Percentiles rank a stretch among this genome's conserved stretches.
Conservation (phyloP, 2,329 filamentous ascomycete species). For the Aspergillus intermedius region DNA sequence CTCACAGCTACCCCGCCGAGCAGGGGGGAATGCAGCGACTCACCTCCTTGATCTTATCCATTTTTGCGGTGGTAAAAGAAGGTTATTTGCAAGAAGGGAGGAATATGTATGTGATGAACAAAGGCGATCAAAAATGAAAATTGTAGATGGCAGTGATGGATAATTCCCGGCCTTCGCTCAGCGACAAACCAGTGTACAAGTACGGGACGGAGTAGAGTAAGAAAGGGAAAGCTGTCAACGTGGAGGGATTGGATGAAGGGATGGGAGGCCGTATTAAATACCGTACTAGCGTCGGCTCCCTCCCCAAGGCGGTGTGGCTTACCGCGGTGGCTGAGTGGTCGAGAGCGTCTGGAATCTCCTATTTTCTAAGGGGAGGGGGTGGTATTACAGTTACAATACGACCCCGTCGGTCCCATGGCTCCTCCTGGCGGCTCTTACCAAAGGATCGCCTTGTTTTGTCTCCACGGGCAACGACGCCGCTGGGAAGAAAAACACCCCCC, state of each 20-base stretch:
- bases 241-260: background rate
- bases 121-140: constrained; percentile 11
- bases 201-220: constrained; percentile 8
- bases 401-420: background rate
- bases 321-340: constrained; percentile 7
- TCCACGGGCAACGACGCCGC: background rate
- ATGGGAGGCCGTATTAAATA: background rate
- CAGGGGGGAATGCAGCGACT: constrained; percentile 36
- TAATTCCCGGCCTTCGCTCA: constrained; percentile 32
- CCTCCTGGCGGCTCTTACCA: background rate
- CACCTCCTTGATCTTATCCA: constrained; percentile 90
- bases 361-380: background rate
- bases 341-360: constrained; percentile 29
- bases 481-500: background rate
- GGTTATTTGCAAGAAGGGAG: constrained; percentile 1
- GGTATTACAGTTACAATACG: constrained; percentile 4
- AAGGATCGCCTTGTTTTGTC: background rate
- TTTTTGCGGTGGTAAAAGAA: constrained; percentile 38
- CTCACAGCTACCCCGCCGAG: constrained; percentile 36
- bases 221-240: constrained; percentile 4
- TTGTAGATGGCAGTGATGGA: constrained; percentile 25
- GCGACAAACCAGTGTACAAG: constrained; percentile 23
- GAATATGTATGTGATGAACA: constrained; percentile 17
- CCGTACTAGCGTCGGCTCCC: background rate
- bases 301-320: constrained; percentile 1